Evolutionary conservation across 768 basidiomycete genomes (phyloP).

Genomic region (Cyclocybe aegerita): DNA sequence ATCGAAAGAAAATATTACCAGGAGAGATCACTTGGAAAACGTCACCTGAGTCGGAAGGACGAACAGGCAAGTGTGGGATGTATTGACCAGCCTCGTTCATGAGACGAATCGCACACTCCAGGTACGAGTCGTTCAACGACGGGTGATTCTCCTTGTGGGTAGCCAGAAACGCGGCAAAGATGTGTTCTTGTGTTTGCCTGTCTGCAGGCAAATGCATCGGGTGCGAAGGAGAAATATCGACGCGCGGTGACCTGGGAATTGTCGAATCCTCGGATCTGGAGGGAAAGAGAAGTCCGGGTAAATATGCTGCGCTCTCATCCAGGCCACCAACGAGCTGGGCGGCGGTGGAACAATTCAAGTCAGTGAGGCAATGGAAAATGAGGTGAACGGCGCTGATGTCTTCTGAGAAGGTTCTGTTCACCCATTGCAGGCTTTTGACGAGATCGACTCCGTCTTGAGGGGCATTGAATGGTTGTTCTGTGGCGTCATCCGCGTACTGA

Average conservation of each 20-base stretch:
- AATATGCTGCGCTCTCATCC: slow-evolving; percentile 1
- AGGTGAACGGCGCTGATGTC: slow-evolving; percentile 11
- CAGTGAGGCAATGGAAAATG: slow-evolving; percentile 10
- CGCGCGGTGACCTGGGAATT: neutral
- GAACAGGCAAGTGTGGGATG: slow-evolving; percentile 4
- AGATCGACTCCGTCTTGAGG: slow-evolving; percentile 10
- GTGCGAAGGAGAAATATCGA: no score
- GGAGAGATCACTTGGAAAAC: slow-evolving; percentile 4
- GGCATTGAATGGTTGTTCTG: slow-evolving; percentile 1
- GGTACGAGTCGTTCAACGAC: slow-evolving; percentile 5
- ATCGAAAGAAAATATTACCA: neutral
- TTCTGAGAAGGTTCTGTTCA: slow-evolving; percentile 10
- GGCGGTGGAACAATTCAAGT: slow-evolving; percentile 6
- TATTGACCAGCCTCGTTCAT: slow-evolving; percentile 5
- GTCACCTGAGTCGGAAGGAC: slow-evolving; percentile 3
- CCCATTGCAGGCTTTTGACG: slow-evolving; percentile 10
- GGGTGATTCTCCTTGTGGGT: slow-evolving; percentile 10
- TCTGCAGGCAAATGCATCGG: neutral
- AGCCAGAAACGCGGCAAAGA: slow-evolving; percentile 9
- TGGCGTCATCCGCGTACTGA: slow-evolving; percentile 3
- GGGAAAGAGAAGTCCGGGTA: slow-evolving; percentile 5
- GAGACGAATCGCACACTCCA: slow-evolving; percentile 8
- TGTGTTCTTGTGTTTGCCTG: slow-evolving; percentile 7
- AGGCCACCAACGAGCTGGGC: slow-evolving; percentile 8
- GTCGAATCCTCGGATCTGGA: neutral